Base-by-base conservation (phyloP, 225 moss, liverwort and hornwort genomes). In the Straminergon stramineum region DNA sequence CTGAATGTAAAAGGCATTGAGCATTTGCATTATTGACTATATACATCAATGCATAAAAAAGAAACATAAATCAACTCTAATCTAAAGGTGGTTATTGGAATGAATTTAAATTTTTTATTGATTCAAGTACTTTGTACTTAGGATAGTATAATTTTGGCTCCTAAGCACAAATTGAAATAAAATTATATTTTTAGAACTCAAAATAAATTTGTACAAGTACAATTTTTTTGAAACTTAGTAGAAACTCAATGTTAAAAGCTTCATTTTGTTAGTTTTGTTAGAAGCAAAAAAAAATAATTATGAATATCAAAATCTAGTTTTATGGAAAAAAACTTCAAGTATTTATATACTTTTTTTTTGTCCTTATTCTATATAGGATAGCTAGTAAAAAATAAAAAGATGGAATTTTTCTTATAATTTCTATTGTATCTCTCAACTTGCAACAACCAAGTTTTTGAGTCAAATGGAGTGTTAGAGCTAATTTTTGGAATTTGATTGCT, bases 121-220 rank as follows among this genome's bases (percentile, higher is more conserved):
- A 34, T 53, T 77, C 15, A 77, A 21, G 5, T 53, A 35, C 35
- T 35, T 48, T 22, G 8, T 22, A 53, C 13, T 34, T 0, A 22
- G 0, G 3, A 3, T 53, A 53, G 34, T 3, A 34, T 34, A 11
- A 34, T 0, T 22, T 77, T 53, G 8, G 2, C 7, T 53, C 3
- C 32, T 1, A 53, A 14, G 14, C 2, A 34, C 0, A 2, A 0
- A 34, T 34, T 53, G 15, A 77, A 53, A 77, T 35, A 53, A 53
- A 77, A 53, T 15, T 5, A 53, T 22, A 52, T 35, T 35, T 15
- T 22, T 15, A 35, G 3, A 1, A 35, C 7, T 53, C 22, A 22
- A 53, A 53, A 22, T 14, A 13, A 35, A 22, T 22, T 35, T 22
- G 0, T 22, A 9, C 2, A 5, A 9, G 9, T 77, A 22, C 5